A percentile compares a stretch with the other conserved stretches of the same genome.
Evolutionary conservation across 345 rosid genomes (phyloP).

Genomic region (Salix purpurea): DNA sequence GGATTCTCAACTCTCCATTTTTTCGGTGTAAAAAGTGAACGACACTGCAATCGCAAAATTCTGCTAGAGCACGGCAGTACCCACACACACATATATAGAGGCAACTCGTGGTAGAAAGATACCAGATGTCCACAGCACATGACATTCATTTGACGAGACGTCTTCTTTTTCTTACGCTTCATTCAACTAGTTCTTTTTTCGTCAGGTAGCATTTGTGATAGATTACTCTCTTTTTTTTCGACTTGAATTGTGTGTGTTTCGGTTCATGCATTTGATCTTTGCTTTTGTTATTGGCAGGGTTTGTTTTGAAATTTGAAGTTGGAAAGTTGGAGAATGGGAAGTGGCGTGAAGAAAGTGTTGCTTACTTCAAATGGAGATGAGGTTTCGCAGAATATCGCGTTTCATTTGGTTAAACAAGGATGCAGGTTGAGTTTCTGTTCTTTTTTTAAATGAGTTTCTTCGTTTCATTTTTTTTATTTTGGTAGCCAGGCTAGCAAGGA

Average conservation of each 20-base stretch:
- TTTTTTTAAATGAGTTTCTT: background rate
- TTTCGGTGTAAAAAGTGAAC: too few species aligned
- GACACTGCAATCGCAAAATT: too few species aligned
- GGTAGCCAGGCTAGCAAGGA: background rate
- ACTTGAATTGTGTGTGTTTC: background rate
- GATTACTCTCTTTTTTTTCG: background rate
- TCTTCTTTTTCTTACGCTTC: background rate
- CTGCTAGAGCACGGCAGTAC: too few species aligned
- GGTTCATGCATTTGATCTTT: background rate
- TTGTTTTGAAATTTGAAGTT: background rate
- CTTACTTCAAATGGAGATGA: constrained; percentile 76
- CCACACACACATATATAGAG: too few species aligned
- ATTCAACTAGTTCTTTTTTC: background rate
- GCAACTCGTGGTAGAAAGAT: background rate
- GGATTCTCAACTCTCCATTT: too few species aligned
- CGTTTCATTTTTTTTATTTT: background rate
- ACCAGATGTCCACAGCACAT: too few species aligned
- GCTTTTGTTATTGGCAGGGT: background rate
- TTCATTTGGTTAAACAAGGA: constrained; percentile 64
- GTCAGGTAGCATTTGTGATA: background rate
- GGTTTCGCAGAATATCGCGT: constrained; percentile 61
- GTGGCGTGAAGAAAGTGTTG: constrained; percentile 60
- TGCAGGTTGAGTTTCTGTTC: constrained; percentile 53
- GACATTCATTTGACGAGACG: background rate
- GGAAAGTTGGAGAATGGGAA: constrained; percentile 33